Conservation (phyloP, 176 grass and related monocot genomes). For the Tillandsia fasciculata region DNA sequence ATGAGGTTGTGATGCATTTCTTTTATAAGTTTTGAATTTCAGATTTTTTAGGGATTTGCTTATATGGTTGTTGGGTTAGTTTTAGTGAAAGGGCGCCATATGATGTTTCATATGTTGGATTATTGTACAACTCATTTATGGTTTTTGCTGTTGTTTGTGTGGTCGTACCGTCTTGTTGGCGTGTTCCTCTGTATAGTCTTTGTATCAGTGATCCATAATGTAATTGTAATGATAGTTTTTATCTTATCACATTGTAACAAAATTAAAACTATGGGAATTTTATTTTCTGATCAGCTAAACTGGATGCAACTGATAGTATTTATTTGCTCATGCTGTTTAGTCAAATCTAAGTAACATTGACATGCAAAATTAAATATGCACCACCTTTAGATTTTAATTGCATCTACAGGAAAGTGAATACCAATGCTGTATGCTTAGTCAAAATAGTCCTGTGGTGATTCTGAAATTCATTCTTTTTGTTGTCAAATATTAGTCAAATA, state of each 20-base stretch:
- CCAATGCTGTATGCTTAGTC: neutral
- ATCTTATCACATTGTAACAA: too few species aligned
- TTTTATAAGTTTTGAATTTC: neutral
- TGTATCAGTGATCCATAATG: too few species aligned
- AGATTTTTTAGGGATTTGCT: neutral
- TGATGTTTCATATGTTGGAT: neutral
- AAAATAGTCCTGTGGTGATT: neutral
- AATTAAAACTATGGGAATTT: too few species aligned
- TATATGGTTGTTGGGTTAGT: neutral
- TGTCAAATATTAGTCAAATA: too few species aligned
- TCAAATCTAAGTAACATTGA: neutral
- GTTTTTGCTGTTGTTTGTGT: neutral
- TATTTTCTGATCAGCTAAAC: neutral
- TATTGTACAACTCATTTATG: neutral
- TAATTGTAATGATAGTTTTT: too few species aligned
- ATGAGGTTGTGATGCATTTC: conserved; percentile 43
- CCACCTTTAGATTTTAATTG: too few species aligned
- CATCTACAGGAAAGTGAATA: neutral
- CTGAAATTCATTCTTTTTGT: neutral
- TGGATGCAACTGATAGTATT: neutral
- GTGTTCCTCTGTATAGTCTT: too few species aligned
- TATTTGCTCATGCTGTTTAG: neutral
- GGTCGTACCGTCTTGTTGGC: too few species aligned
- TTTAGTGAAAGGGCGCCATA: neutral
- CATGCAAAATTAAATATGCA: neutral